Percentiles rank a stretch among this genome's conserved stretches.
Evolutionary conservation across 1,284 basidiomycete genomes (phyloP).

Genomic region (Cutaneotrichosporon cutaneum): DNA sequence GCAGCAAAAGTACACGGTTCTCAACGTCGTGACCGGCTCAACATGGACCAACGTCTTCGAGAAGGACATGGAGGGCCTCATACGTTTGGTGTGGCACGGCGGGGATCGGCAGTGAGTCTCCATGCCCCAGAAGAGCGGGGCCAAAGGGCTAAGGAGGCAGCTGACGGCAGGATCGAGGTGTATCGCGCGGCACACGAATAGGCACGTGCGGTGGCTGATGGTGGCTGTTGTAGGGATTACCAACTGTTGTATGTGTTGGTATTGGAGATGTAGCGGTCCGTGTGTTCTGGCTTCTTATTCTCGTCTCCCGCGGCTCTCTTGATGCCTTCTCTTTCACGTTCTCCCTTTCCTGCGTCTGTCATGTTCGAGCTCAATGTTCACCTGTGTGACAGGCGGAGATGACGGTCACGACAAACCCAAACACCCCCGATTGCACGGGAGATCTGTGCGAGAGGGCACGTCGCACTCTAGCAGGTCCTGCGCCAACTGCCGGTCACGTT

Average conservation of each 20-base stretch:
- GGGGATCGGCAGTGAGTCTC: slow-evolving; percentile 10
- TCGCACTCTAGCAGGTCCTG: neutral
- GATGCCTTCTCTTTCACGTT: too few relatives aligned
- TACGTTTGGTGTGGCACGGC: slow-evolving; percentile 8
- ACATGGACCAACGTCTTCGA: slow-evolving; percentile 11
- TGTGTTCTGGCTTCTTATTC: neutral
- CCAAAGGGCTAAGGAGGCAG: neutral
- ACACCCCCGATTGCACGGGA: neutral
- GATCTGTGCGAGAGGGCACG: neutral
- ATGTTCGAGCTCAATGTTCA: neutral
- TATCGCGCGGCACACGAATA: neutral
- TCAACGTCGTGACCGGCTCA: slow-evolving; percentile 1
- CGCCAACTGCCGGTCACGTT: neutral
- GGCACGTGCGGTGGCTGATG: neutral
- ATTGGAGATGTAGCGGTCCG: neutral
- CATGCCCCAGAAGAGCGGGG: neutral
- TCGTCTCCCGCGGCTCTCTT: too few relatives aligned
- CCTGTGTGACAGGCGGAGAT: neutral
- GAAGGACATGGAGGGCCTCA: slow-evolving; percentile 7
- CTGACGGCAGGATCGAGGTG: slow-evolving; percentile 8
- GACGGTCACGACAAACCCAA: neutral
- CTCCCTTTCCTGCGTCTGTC: neutral
- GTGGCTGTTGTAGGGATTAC: neutral
- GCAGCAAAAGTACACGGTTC: neutral
- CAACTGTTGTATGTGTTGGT: neutral